A percentile compares a stretch with the other conserved stretches of the same genome.
Evolutionary conservation across 1,284 basidiomycete genomes (phyloP).

Genomic region (Trichosporon sp.): DNA sequence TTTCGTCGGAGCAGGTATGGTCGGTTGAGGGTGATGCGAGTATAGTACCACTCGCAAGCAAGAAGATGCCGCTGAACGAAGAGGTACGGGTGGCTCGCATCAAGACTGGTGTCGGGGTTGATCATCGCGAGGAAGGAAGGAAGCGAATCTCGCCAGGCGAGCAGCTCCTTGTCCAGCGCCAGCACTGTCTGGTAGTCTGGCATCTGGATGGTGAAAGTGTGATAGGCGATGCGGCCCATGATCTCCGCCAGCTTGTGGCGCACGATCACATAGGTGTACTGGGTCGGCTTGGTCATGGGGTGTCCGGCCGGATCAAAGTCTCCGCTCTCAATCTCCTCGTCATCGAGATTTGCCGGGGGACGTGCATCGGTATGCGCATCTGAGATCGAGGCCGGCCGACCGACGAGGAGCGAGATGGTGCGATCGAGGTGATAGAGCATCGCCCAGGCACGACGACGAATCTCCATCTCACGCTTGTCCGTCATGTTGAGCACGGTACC

Average conservation of each 20-base stretch:
- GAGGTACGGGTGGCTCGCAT: slow-evolving; percentile 41
- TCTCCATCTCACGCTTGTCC: slow-evolving; percentile 48
- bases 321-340: slow-evolving; percentile 47
- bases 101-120: slow-evolving; percentile 42
- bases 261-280: slow-evolving; percentile 48
- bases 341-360: slow-evolving; percentile 48
- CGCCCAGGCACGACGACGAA: slow-evolving; percentile 48
- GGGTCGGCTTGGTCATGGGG: slow-evolving; percentile 45
- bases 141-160: slow-evolving; percentile 45
- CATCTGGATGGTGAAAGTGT: slow-evolving; percentile 49
- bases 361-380: slow-evolving; percentile 49
- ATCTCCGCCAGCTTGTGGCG: slow-evolving; percentile 47
- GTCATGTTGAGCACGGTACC: slow-evolving; percentile 47
- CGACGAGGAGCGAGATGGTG: slow-evolving; percentile 48
- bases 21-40: slow-evolving; percentile 45
- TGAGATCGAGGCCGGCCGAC: slow-evolving; percentile 47
- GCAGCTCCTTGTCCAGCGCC: slow-evolving; percentile 48
- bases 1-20: slow-evolving; percentile 48
- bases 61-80: slow-evolving; percentile 47
- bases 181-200: slow-evolving; percentile 50
- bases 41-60: slow-evolving; percentile 46
- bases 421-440: slow-evolving; percentile 49
- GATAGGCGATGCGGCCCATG: slow-evolving; percentile 49
- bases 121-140: slow-evolving; percentile 44
- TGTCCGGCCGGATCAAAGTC: slow-evolving; percentile 48